phyloP scores from a whole-genome alignment of 2,329 filamentous ascomycete genomes.

The Aspergillus eucalypticola region DNA sequence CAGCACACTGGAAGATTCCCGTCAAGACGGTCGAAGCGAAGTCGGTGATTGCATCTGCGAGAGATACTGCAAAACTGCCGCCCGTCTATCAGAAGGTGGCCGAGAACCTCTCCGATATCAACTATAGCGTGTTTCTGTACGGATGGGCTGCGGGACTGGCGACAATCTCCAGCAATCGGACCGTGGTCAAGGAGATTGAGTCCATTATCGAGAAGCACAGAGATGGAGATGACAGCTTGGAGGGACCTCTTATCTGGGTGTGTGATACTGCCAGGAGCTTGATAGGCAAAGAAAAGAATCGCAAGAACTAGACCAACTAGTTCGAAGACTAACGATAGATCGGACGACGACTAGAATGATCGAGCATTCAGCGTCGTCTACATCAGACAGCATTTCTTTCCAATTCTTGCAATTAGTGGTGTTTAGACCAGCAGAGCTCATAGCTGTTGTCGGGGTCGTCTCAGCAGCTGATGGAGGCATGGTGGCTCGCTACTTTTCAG shows the following conservation, averaged over 20 bases:
- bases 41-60: constrained; percentile 37
- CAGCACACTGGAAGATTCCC: constrained; percentile 60
- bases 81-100: constrained; percentile 46
- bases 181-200: constrained; percentile 67
- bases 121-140: constrained; percentile 69
- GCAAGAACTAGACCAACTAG: constrained; percentile 28
- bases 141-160: constrained; percentile 66
- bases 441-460: neutral
- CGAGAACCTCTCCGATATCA: constrained; percentile 59
- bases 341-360: neutral
- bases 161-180: constrained; percentile 71
- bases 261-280: constrained; percentile 66
- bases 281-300: constrained; percentile 64
- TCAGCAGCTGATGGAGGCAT: neutral
- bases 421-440: neutral
- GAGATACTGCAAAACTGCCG: constrained; percentile 46
- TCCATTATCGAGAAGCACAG: constrained; percentile 56
- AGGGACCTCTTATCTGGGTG: constrained; percentile 64
- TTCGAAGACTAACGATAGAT: neutral
- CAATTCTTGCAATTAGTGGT: neutral
- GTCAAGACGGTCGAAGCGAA: constrained; percentile 57
- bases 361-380: neutral
- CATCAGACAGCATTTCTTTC: neutral
- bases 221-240: constrained; percentile 49
- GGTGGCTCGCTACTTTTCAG: constrained; percentile 32